A percentile compares a stretch with the other conserved stretches of the same genome.
These are phyloP conservation scores for Clarireedia sp. DNA, from an alignment of 2,329 filamentous ascomycete genomes.

Conservation along the genomic window DNA sequence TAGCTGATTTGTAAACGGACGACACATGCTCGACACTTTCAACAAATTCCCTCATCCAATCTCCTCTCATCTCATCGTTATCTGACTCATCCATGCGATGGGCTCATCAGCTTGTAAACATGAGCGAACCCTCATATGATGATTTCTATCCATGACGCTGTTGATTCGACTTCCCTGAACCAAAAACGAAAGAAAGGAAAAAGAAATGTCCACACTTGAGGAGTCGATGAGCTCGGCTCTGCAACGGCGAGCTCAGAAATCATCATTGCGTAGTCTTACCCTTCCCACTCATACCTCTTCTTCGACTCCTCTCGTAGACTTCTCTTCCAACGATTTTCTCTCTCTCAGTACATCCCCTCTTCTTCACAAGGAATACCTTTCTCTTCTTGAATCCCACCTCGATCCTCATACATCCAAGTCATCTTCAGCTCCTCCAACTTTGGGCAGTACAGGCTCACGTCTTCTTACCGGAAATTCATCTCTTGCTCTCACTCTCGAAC, in stretches of 20 bases:
- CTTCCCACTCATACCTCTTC: conserved; percentile 13
- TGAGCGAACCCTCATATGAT: neutral
- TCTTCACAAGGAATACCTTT: conserved; percentile 14
- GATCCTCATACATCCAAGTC: neutral
- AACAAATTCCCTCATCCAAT: neutral
- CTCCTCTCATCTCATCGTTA: neutral
- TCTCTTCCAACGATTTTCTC: conserved; percentile 27
- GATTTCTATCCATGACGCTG: neutral
- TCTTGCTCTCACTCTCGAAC: conserved; percentile 52
- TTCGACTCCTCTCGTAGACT: conserved; percentile 32
- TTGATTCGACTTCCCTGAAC: neutral
- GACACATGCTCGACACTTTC: neutral
- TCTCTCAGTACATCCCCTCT: conserved; percentile 18
- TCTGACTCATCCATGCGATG: neutral
- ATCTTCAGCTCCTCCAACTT: neutral
- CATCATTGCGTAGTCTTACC: neutral
- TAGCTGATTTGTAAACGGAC: neutral
- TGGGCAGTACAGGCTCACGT: conserved; percentile 44
- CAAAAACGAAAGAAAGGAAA: neutral
- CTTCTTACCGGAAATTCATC: conserved; percentile 57
- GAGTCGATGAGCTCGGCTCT: conserved; percentile 4
- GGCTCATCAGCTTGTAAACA: neutral
- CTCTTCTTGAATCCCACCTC: conserved; percentile 10
- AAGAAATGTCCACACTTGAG: conserved; percentile 7
- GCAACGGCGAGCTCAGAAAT: conserved; percentile 5